Evolutionary conservation across 2,329 filamentous ascomycete species (phyloP), one percentile per base, ranked within the genome.

Genomic region (Paraconiothyrium sp.): DNA sequence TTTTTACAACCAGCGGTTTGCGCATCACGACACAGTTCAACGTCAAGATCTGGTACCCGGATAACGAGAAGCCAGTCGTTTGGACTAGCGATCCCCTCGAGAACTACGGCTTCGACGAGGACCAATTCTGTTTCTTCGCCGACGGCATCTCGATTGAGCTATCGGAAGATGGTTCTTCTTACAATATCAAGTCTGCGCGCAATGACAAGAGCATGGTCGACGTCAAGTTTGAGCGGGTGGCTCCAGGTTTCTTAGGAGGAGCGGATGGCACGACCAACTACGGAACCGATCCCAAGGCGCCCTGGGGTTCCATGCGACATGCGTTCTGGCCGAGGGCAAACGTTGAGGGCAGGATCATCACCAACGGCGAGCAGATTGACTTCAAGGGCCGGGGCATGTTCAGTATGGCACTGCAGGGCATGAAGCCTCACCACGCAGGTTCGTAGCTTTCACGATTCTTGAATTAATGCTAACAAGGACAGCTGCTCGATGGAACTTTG

Each of bases 351-450:
- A 92, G 86, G 68, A 93, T 98, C 78, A 88, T 92, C 66, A 97
- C 93, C 62, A 87, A 91, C 72, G 89, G 92, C 37, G 92, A 93
- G 51, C 88, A 91, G 41, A 84, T 97, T 64, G 90, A 97, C 77
- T 89, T 97, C 78, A 90, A 88, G 73, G 94, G 94, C 60, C 88
- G 85, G 65, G 93, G 89, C 35, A 83, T 96, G 72, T 94, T 93
- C 81, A 85, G 90, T 68, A 91, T 95, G 78, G 94, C 93, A 44
- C 83, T 98, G 54, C 95, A 98, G 82, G 95, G 94, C 78, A 98
- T 98, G 94, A 99, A 99, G 86, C 95, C 95, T 44, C 95, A 99
- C 79, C 96, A 99, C 78, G 92, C 93, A 62, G 94, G 87, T 89
- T 82, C 72, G 82, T 72, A 52, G 13, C 48, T 37, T 16, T 46